Conservation (phyloP, 345 rosid genomes). For the Noccaea bulbosa region DNA sequence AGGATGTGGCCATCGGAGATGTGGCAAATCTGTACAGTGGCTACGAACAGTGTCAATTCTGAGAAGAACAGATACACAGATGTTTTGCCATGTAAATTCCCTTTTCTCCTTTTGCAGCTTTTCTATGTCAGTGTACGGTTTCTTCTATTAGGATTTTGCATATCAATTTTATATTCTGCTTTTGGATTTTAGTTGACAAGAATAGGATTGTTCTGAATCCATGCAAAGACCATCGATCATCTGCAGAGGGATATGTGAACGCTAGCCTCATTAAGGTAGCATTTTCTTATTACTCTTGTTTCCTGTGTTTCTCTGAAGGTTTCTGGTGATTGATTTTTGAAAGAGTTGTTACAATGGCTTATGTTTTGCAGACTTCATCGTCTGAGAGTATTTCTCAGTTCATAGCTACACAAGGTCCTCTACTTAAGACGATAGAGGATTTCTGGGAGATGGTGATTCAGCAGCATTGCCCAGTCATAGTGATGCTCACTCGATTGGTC, state of each 20-base stretch:
- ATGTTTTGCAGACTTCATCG: constrained; percentile 62
- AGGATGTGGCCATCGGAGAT: constrained; percentile 59
- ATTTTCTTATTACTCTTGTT: background rate
- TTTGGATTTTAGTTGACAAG: constrained; percentile 61
- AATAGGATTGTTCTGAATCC: constrained; percentile 72
- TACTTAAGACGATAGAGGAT: constrained; percentile 75
- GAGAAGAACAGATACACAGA: constrained; percentile 77
- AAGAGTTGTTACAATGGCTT: background rate
- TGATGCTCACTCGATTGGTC: constrained; percentile 88
- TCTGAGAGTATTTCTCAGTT: constrained; percentile 66
- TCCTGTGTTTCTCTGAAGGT: background rate
- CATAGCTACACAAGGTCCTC: constrained; percentile 93
- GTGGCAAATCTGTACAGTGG: constrained; percentile 58
- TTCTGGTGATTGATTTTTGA: background rate
- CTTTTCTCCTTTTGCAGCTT: background rate
- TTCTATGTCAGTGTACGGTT: background rate
- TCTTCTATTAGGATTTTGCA: background rate
- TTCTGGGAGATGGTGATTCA: constrained; percentile 97
- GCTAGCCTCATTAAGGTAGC: constrained; percentile 78
- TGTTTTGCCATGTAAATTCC: constrained; percentile 68
- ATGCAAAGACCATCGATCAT: constrained; percentile 64
- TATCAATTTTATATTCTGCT: background rate
- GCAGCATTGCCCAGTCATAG: constrained; percentile 69
- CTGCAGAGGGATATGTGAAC: constrained; percentile 80
- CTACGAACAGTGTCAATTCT: constrained; percentile 54